phyloP scores from a whole-genome alignment of 176 grass and related monocot species.

The Urochloa ruziziensis region DNA sequence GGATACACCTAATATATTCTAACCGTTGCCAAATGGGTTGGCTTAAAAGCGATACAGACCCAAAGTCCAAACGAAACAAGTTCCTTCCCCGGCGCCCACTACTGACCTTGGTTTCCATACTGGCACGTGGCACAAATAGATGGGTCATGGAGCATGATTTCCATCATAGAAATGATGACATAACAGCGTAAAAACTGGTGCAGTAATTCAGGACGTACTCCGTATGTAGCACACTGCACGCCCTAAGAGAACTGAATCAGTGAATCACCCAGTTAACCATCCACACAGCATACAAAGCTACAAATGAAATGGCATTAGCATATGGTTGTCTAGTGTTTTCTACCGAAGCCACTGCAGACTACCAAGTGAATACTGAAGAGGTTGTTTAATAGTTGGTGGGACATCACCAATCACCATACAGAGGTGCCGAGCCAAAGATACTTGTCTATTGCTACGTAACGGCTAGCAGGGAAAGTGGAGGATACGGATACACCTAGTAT shows the following conservation, averaged over 20 bases:
- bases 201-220: neutral
- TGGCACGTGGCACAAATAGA: neutral
- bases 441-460: neutral
- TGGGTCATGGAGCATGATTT: neutral
- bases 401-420: neutral
- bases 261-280: neutral
- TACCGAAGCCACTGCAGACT: too few relatives aligned
- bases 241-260: neutral
- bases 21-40: neutral
- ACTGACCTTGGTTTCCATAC: neutral
- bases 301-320: too few relatives aligned
- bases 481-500: neutral
- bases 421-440: neutral
- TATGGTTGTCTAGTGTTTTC: too few relatives aligned
- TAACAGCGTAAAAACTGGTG: neutral
- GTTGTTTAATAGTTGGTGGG: conserved; percentile 2
- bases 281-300: neutral
- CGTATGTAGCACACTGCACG: too few relatives aligned
- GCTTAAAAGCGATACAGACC: conserved; percentile 16
- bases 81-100: neutral
- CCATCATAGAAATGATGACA: neutral
- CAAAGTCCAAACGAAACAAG: neutral
- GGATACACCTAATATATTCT: neutral
- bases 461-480: neutral
- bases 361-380: too few relatives aligned